Evolutionary conservation across 2,329 filamentous ascomycete species (phyloP).

Genomic region (Aspergillus carbonarius): DNA sequence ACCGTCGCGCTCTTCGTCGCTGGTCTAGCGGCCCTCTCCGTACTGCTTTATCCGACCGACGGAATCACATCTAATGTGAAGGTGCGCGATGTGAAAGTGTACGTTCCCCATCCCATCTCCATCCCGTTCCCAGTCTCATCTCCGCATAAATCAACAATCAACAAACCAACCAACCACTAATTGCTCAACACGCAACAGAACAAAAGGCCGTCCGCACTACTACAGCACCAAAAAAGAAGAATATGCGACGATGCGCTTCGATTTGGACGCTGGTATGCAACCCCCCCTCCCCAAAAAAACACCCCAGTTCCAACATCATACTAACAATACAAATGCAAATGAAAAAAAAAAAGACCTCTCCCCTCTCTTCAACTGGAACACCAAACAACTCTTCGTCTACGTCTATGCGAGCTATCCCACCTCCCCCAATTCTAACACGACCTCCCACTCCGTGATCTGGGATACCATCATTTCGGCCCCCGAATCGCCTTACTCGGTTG

Average conservation of each 20-base stretch:
- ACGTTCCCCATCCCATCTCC: conserved; percentile 34
- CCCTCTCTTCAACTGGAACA: conserved; percentile 98
- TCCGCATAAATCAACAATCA: not conserved
- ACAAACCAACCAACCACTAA: not conserved
- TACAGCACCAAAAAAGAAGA: conserved; percentile 91
- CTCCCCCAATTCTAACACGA: conserved; percentile 29
- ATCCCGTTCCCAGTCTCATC: not conserved
- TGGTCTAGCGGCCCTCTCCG: conserved; percentile 75
- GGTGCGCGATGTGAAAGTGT: conserved; percentile 76
- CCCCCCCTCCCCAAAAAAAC: not conserved
- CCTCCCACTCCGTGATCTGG: conserved; percentile 80
- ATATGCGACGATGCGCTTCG: conserved; percentile 92
- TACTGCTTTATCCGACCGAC: conserved; percentile 59
- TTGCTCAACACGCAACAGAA: conserved; percentile 51
- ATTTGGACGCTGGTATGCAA: conserved; percentile 69
- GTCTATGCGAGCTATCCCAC: conserved; percentile 72
- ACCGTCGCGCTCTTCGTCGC: conserved; percentile 83
- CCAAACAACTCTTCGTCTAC: conserved; percentile 96
- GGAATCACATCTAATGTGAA: conserved; percentile 54
- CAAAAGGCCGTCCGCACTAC: conserved; percentile 92
- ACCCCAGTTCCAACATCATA: not conserved
- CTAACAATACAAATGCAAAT: not conserved
- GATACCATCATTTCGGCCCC: conserved; percentile 83
- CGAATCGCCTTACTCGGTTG: conserved; percentile 43
- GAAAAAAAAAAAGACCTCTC: conserved; percentile 69